These are phyloP conservation scores for Pythium rishiriense DNA, from an alignment of 352 stramenopile species.

Conservation along the genomic window DNA sequence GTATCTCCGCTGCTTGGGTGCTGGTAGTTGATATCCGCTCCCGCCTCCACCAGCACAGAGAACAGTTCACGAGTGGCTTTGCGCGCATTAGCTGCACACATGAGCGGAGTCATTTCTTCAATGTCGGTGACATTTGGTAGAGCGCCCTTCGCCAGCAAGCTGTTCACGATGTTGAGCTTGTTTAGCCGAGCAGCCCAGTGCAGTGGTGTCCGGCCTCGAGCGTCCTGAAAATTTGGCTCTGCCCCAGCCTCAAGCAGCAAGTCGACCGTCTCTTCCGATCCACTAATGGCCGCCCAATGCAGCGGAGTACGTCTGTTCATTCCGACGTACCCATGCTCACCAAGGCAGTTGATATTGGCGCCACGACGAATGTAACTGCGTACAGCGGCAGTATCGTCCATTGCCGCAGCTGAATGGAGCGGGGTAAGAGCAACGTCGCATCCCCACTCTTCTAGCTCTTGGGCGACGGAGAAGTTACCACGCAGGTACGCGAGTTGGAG, in stretches of 20 bases:
- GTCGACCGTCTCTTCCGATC: slow-evolving; percentile 52
- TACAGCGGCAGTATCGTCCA: slow-evolving; percentile 62
- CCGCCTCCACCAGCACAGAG: slow-evolving; percentile 52
- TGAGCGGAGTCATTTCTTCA: slow-evolving; percentile 72
- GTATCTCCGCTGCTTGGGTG: slow-evolving; percentile 66
- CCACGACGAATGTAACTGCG: slow-evolving; percentile 63
- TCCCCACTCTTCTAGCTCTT: slow-evolving; percentile 82
- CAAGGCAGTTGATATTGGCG: slow-evolving; percentile 73
- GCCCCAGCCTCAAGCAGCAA: slow-evolving; percentile 62
- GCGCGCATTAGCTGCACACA: slow-evolving; percentile 73
- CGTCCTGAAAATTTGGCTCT: slow-evolving; percentile 67
- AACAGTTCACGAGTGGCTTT: slow-evolving; percentile 71
- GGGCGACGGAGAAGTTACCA: slow-evolving; percentile 77
- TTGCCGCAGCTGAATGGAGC: slow-evolving; percentile 70
- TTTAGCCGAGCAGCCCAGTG: slow-evolving; percentile 83
- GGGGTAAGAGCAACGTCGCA: slow-evolving; percentile 77
- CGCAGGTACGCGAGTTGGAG: slow-evolving; percentile 79
- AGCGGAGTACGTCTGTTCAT: slow-evolving; percentile 79
- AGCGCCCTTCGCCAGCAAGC: slow-evolving; percentile 54
- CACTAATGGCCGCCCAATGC: slow-evolving; percentile 79
- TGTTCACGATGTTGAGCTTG: slow-evolving; percentile 55
- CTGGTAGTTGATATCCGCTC: slow-evolving; percentile 77
- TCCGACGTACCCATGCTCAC: slow-evolving; percentile 79
- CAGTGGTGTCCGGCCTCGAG: slow-evolving; percentile 60
- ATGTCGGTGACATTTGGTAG: slow-evolving; percentile 73